Evolutionary conservation across 2,329 filamentous ascomycete species (phyloP).

Genomic region (Xylaria sp.): DNA sequence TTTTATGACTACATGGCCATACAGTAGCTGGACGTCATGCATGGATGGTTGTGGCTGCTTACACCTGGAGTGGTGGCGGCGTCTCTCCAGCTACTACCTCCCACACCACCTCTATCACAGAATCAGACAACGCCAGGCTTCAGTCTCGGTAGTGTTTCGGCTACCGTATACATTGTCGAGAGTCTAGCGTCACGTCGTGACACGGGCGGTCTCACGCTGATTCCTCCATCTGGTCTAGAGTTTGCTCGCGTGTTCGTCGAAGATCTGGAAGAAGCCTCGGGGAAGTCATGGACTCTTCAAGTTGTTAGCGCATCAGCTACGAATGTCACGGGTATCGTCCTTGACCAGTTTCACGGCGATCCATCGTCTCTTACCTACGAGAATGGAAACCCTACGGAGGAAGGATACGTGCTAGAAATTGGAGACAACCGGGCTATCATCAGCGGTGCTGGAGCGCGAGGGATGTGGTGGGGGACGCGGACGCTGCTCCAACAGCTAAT

Average conservation of each 20-base stretch:
- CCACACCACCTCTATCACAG: background rate
- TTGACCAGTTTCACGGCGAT: conserved; percentile 44
- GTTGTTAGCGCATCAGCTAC: conserved; percentile 43
- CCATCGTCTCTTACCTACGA: conserved; percentile 49
- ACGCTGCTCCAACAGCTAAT: conserved; percentile 51
- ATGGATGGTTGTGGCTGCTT: conserved; percentile 7
- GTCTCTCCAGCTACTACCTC: conserved; percentile 25
- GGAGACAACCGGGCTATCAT: conserved; percentile 43
- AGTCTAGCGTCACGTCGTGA: conserved; percentile 49
- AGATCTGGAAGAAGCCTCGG: conserved; percentile 51
- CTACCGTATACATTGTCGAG: conserved; percentile 49
- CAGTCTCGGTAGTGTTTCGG: conserved; percentile 13
- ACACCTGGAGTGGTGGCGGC: conserved; percentile 10
- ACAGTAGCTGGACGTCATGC: conserved; percentile 16
- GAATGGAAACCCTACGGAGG: conserved; percentile 52
- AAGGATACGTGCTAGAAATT: conserved; percentile 55
- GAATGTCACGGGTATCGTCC: conserved; percentile 48
- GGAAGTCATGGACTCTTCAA: conserved; percentile 49
- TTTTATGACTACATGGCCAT: background rate
- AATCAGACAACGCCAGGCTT: conserved; percentile 13
- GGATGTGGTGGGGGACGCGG: conserved; percentile 55
- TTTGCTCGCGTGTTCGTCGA: conserved; percentile 54
- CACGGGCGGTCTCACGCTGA: conserved; percentile 53
- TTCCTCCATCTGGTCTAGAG: conserved; percentile 55
- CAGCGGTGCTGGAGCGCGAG: conserved; percentile 49